phyloP scores from a whole-genome alignment of 1,284 basidiomycete genomes.

The Cerioporus squamosus region DNA sequence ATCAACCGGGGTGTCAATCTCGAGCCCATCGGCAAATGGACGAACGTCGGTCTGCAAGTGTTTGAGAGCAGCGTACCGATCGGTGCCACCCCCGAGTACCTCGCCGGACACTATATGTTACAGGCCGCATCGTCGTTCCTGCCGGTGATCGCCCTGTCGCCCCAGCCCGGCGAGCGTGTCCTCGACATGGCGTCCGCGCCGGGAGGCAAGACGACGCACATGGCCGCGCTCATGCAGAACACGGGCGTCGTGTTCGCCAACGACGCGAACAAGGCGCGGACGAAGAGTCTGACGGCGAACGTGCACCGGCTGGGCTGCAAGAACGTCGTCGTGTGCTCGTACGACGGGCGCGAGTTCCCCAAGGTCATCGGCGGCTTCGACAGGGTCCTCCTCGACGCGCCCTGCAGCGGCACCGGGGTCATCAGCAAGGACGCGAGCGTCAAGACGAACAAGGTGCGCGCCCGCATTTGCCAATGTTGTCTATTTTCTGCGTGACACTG shows the following conservation, averaged over 20 bases:
- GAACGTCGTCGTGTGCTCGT: constrained; percentile 97
- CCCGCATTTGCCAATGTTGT: background rate
- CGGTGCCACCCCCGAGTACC: constrained; percentile 97
- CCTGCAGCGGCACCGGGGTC: constrained; percentile 98
- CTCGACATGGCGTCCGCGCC: constrained; percentile 99
- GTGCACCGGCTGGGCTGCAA: constrained; percentile 97
- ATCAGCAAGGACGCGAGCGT: constrained; percentile 98
- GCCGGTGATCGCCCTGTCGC: constrained; percentile 95
- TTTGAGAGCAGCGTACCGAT: constrained; percentile 97
- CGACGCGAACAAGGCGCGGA: constrained; percentile 93
- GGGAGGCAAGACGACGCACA: constrained; percentile 97
- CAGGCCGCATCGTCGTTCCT: constrained; percentile 99
- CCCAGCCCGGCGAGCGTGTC: constrained; percentile 92
- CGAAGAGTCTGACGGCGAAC: constrained; percentile 97
- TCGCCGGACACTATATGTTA: constrained; percentile 99
- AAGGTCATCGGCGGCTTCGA: constrained; percentile 99
- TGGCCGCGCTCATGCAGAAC: constrained; percentile 96
- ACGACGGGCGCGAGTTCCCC: constrained; percentile 98
- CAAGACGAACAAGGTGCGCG: constrained; percentile 93
- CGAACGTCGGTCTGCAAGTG: constrained; percentile 96
- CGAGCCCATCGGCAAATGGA: constrained; percentile 99
- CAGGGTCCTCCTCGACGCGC: constrained; percentile 94
- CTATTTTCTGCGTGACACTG: constrained; percentile 2
- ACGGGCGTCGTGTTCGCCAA: constrained; percentile 99
- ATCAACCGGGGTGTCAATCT: constrained; percentile 97